These are phyloP conservation scores for Peltaster fructicola DNA, from an alignment of 2,329 filamentous ascomycete species.

Conservation along the genomic window DNA sequence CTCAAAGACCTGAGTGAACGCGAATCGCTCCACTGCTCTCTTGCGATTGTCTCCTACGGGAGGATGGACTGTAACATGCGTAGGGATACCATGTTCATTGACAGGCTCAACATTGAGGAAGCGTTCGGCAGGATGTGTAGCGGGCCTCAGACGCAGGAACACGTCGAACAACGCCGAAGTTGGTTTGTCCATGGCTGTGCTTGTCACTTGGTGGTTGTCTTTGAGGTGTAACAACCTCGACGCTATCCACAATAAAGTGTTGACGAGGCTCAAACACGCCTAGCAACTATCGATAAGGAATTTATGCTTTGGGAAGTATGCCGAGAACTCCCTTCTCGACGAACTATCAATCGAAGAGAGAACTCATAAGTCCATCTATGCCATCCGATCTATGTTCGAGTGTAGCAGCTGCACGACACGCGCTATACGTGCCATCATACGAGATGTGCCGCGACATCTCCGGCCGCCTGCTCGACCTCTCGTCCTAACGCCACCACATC, in stretches of 20 bases:
- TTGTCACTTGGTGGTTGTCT: too few relatives aligned
- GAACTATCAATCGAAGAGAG: too few relatives aligned
- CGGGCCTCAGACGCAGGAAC: slow-evolving; percentile 56
- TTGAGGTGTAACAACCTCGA: too few relatives aligned
- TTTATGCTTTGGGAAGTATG: too few relatives aligned
- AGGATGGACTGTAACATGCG: slow-evolving; percentile 35
- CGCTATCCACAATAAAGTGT: too few relatives aligned
- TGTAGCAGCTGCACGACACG: slow-evolving; percentile 27
- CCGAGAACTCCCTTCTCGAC: too few relatives aligned
- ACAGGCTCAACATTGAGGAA: slow-evolving; percentile 59
- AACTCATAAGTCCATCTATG: slow-evolving; percentile 1
- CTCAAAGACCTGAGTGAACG: slow-evolving; percentile 84
- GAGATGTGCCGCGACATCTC: slow-evolving; percentile 11
- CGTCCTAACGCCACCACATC: slow-evolving; percentile 10
- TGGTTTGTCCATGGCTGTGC: slow-evolving; percentile 2
- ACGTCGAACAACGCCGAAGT: slow-evolving; percentile 62
- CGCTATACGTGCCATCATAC: slow-evolving; percentile 23
- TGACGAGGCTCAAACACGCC: too few relatives aligned
- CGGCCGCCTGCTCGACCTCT: slow-evolving; percentile 7
- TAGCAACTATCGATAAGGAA: too few relatives aligned
- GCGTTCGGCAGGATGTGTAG: slow-evolving; percentile 35
- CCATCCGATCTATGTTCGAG: slow-evolving; percentile 22
- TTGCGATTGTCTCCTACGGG: slow-evolving; percentile 70
- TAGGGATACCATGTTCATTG: slow-evolving; percentile 20
- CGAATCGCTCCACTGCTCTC: slow-evolving; percentile 80